Evolutionary conservation across 306 rosid species (phyloP).

Genomic region (Rosa multiflora): DNA sequence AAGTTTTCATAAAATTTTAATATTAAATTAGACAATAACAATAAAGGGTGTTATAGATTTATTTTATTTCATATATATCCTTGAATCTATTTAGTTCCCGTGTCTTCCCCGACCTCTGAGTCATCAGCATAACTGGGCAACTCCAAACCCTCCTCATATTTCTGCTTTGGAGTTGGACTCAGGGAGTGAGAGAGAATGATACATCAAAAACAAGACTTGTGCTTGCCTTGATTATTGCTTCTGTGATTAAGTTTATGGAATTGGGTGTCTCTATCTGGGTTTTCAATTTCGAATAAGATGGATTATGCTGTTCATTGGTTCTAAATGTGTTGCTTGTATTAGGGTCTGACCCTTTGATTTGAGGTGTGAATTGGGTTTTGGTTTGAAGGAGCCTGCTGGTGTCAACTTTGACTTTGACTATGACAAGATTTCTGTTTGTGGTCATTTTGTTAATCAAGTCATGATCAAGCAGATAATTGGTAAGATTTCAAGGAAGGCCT

Average conservation of each 20-base stretch:
- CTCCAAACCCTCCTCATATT: neutral
- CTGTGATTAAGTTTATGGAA: slow-evolving; percentile 32
- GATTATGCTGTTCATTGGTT: slow-evolving; percentile 19
- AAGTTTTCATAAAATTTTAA: too few relatives aligned
- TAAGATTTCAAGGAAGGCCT: slow-evolving; percentile 69
- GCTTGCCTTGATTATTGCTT: slow-evolving; percentile 28
- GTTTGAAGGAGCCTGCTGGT: slow-evolving; percentile 27
- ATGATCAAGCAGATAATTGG: slow-evolving; percentile 71
- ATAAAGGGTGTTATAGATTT: too few relatives aligned
- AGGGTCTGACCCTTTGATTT: slow-evolving; percentile 26
- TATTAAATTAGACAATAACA: too few relatives aligned
- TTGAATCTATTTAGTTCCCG: too few relatives aligned
- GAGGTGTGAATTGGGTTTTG: slow-evolving; percentile 13
- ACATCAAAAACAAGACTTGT: slow-evolving; percentile 20
- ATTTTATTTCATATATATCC: too few relatives aligned
- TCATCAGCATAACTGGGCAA: too few relatives aligned
- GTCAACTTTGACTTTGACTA: neutral
- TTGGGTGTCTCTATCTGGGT: slow-evolving; percentile 26
- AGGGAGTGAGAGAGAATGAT: slow-evolving; percentile 10
- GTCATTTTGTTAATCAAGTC: slow-evolving; percentile 28
- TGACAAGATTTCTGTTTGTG: slow-evolving; percentile 22
- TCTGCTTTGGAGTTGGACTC: slow-evolving; percentile 18
- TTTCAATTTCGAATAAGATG: slow-evolving; percentile 13
- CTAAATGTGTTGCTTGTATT: slow-evolving; percentile 20
- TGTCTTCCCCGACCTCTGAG: too few relatives aligned